These are phyloP conservation scores for Saccharomyces hybrid DNA, from an alignment of 1,139 yeast genomes.

Conservation along the genomic window DNA sequence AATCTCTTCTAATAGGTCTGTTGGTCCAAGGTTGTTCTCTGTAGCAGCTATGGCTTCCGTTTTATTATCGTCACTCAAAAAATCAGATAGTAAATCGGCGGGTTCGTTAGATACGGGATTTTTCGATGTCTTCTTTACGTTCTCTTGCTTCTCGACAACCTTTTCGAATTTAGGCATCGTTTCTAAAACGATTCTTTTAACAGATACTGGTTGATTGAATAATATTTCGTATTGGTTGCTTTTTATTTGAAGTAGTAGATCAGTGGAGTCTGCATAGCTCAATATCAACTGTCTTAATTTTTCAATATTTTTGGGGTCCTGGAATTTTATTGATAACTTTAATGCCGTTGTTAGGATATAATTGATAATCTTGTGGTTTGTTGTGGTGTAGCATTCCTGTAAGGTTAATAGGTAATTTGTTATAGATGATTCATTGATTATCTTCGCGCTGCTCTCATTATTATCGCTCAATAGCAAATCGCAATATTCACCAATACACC, in stretches of 20 bases:
- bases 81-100: constrained; percentile 4
- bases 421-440: constrained; percentile 30
- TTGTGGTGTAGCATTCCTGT: constrained; percentile 37
- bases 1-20: constrained; percentile 63
- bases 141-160: constrained; percentile 37
- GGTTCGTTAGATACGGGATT: constrained; percentile 10
- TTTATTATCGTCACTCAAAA: neutral
- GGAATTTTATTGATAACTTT: constrained; percentile 65
- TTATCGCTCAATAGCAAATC: constrained; percentile 43
- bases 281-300: constrained; percentile 55
- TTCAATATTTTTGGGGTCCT: constrained; percentile 41
- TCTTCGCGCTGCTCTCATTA: neutral
- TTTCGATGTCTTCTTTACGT: constrained; percentile 9
- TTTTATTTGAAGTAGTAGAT: constrained; percentile 78
- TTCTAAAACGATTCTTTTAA: constrained; percentile 69
- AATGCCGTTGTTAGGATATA: constrained; percentile 68
- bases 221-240: constrained; percentile 70
- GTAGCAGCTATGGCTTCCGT: neutral
- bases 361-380: constrained; percentile 40
- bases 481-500: constrained; percentile 90
- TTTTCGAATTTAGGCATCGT: constrained; percentile 67
- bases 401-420: constrained; percentile 35
- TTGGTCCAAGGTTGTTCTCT: constrained; percentile 2
- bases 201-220: constrained; percentile 51
- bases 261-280: constrained; percentile 50